Percentiles rank a stretch among this genome's conserved stretches.
phyloP scores from a whole-genome alignment of 768 basidiomycete genomes.

The Amanita brunnescens region DNA sequence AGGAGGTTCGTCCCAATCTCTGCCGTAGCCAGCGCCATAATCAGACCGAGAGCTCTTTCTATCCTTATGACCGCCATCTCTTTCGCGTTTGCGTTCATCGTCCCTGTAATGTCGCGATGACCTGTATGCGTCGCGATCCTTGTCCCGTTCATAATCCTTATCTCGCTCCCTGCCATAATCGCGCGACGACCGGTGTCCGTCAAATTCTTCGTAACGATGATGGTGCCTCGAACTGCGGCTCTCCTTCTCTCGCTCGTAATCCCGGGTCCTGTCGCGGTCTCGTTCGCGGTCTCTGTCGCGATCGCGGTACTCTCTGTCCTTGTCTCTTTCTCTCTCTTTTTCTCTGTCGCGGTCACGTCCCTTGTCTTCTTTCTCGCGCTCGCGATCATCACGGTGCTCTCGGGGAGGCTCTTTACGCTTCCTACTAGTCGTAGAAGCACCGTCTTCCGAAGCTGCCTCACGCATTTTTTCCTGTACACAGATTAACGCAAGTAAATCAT shows the following conservation, averaged over 20 bases:
- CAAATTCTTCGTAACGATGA: conserved; percentile 42
- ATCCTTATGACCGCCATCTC: conserved; percentile 35
- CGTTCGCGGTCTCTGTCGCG: conserved; percentile 32
- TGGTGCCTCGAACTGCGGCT: conserved; percentile 36
- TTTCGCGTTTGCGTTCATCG: conserved; percentile 44
- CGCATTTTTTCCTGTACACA: conserved; percentile 62
- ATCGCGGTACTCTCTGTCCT: conserved; percentile 24
- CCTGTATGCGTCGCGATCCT: conserved; percentile 31
- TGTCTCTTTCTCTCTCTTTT: conserved; percentile 29
- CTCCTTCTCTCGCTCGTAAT: conserved; percentile 28
- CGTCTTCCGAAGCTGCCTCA: conserved; percentile 73
- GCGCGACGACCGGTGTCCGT: conserved; percentile 29
- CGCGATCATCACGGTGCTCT: conserved; percentile 41
- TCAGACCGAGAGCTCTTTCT: conserved; percentile 24
- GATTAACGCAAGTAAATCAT: background rate
- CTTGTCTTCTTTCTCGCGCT: conserved; percentile 27
- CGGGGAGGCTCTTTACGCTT: conserved; percentile 68
- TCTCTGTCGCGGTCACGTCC: conserved; percentile 21
- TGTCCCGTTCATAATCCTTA: conserved; percentile 32
- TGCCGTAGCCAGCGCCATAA: conserved; percentile 23
- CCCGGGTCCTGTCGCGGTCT: conserved; percentile 27
- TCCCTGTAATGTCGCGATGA: conserved; percentile 47
- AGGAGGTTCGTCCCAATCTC: conserved; percentile 45
- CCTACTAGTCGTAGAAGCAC: conserved; percentile 72
- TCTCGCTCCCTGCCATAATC: conserved; percentile 33